Conservation (phyloP, 129 eudicot species). For the Ambrosia artemisiifolia region DNA sequence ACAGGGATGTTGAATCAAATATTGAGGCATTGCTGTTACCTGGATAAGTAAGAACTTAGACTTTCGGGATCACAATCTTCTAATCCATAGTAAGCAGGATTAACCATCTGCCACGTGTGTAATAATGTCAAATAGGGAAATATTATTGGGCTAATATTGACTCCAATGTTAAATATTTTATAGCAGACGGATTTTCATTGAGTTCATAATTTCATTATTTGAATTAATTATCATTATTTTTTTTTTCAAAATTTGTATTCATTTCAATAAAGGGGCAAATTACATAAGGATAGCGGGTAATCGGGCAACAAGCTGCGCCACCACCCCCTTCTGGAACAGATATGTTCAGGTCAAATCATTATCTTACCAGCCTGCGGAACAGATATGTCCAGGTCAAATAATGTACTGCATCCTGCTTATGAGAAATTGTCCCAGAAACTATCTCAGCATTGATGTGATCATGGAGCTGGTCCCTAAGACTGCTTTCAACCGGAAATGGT, state of each 20-base stretch:
- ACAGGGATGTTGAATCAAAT: constrained; percentile 1
- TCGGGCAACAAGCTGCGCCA: too few relatives aligned
- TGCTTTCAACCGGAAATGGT: constrained; percentile 98
- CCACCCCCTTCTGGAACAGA: too few relatives aligned
- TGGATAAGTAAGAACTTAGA: constrained; percentile 79
- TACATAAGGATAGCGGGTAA: too few relatives aligned
- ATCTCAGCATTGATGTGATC: constrained; percentile 97
- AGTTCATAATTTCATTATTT: background rate
- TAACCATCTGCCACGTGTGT: constrained; percentile 57
- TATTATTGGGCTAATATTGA: background rate
- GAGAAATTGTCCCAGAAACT: constrained; percentile 89
- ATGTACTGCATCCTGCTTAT: constrained; percentile 93
- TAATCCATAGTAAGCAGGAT: constrained; percentile 95
- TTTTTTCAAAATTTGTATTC: too few relatives aligned
- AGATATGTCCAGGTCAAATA: constrained; percentile 95
- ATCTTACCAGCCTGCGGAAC: constrained; percentile 84
- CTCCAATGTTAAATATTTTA: background rate
- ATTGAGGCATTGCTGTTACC: constrained; percentile 42
- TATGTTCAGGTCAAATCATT: too few relatives aligned
- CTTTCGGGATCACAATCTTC: constrained; percentile 75
- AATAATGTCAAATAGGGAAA: constrained; percentile 13
- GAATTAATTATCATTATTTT: constrained; percentile 1
- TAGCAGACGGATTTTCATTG: background rate
- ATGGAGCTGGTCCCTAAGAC: constrained; percentile 89
- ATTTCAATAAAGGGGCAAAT: too few relatives aligned